Evolutionary conservation across 2,329 filamentous ascomycete genomes (phyloP), one percentile per base, ranked within the genome.

Genomic region (Alternaria triticina): DNA sequence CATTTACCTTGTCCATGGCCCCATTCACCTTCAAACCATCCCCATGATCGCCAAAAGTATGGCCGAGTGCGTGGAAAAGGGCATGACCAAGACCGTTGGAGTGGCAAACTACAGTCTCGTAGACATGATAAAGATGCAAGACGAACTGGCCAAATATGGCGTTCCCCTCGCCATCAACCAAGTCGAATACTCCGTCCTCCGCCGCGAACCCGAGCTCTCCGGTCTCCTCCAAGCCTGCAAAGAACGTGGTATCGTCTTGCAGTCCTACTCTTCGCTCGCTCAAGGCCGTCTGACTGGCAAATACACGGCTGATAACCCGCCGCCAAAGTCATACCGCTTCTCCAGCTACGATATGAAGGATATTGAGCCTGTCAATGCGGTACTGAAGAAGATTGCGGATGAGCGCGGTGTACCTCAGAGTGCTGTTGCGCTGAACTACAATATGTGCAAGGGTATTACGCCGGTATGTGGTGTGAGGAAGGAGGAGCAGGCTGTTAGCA

Each of bases 361-460:
- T 56, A 65, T 84, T 15, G 78, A 82, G 59, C 80, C 79, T 5
- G 72, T 80, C 0, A 60, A 83, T 11, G 71, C 76, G 6, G 74
- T 78, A 6, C 66, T 83, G 52, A 74, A 77, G 36, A 65, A 65
- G 23, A 81, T 83, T 57, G 79, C 78, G 0, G 74, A 78, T 9
- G 74, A 77, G 57, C 74, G 72, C 10, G 75, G 72, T 6, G 77
- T 81, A 13, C 67, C 67, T 17, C 65, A 78, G 15, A 75, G 79
- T 25, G 81, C 82, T 2, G 79, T 84, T 5, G 81, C 82, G 36
- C 65, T 84, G 30, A 84, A 84, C 63, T 84, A 80, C 66, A 79
- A 79, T 10, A 77, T 84, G 28, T 79, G 78, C 52, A 84, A 84
- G 70, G 82, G 82, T 0, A 79, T 80, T 8, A 71, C 83, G 6